These are phyloP conservation scores for Aspergillus bombycis DNA, from an alignment of 2,329 filamentous ascomycete genomes.

Conservation along the genomic window DNA sequence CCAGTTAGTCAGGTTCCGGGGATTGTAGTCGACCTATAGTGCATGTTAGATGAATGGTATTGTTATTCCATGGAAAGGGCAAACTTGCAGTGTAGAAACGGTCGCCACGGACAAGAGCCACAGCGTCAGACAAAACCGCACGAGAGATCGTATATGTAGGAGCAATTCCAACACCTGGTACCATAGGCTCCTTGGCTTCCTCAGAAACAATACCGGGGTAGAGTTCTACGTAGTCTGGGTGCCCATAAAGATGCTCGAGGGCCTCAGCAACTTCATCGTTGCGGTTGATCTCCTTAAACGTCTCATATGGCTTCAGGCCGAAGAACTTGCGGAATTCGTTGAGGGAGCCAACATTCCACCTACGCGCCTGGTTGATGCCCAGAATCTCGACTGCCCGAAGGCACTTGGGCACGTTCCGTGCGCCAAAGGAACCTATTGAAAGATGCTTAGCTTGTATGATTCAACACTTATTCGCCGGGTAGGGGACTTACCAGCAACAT, in stretches of 20 bases:
- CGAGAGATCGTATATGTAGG: slow-evolving; percentile 77
- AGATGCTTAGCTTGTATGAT: slow-evolving; percentile 8
- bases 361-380: slow-evolving; percentile 74
- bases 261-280: slow-evolving; percentile 70
- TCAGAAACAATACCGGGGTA: slow-evolving; percentile 80
- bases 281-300: slow-evolving; percentile 82
- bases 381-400: slow-evolving; percentile 78
- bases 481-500: slow-evolving; percentile 49
- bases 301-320: slow-evolving; percentile 72
- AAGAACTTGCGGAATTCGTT: slow-evolving; percentile 89
- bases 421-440: slow-evolving; percentile 65
- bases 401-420: slow-evolving; percentile 71
- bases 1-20: slow-evolving; percentile 79
- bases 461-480: no score
- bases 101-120: slow-evolving; percentile 77
- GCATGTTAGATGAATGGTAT: slow-evolving; percentile 27
- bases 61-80: not conserved
- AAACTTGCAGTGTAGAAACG: slow-evolving; percentile 67
- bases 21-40: slow-evolving; percentile 65
- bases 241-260: slow-evolving; percentile 66
- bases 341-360: slow-evolving; percentile 76
- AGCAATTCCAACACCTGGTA: slow-evolving; percentile 72
- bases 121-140: slow-evolving; percentile 76
- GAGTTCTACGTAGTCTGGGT: slow-evolving; percentile 78
- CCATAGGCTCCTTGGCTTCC: slow-evolving; percentile 73